phyloP scores from a whole-genome alignment of 805 yeast genomes.

The Candida sphagnicola region DNA sequence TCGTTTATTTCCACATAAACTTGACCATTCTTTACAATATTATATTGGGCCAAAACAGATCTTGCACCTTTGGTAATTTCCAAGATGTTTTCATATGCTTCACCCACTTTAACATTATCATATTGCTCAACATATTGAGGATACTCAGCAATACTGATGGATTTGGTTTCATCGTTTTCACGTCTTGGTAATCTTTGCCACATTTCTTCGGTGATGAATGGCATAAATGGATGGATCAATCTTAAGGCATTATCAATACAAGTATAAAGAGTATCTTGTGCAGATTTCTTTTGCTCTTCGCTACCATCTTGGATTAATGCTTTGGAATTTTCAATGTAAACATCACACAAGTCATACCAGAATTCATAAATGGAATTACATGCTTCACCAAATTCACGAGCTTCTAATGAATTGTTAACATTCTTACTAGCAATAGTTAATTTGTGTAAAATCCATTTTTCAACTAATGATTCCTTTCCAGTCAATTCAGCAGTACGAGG shows the following conservation, averaged over 20 bases:
- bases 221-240: constrained; percentile 98
- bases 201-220: constrained; percentile 94
- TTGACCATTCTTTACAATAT: constrained; percentile 82
- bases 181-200: constrained; percentile 98
- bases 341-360: constrained; percentile 97
- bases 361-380: constrained; percentile 86
- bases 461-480: constrained; percentile 87
- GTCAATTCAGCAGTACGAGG: constrained; percentile 59
- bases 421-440: constrained; percentile 64
- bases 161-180: constrained; percentile 58
- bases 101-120: constrained; percentile 60
- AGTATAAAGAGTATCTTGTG: constrained; percentile 90
- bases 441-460: constrained; percentile 93
- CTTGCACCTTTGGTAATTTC: constrained; percentile 88
- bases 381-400: constrained; percentile 84
- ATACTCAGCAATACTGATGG: constrained; percentile 77
- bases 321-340: constrained; percentile 96
- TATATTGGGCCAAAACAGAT: constrained; percentile 87
- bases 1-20: constrained; percentile 73
- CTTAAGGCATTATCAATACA: constrained; percentile 87
- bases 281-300: constrained; percentile 77
- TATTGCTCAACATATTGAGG: constrained; percentile 64
- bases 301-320: constrained; percentile 89
- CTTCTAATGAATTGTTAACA: constrained; percentile 65
- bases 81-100: constrained; percentile 79